Evolutionary conservation across 23 red algal genomes (phyloP), one percentile per base, ranked within the genome.

Genomic region (Pyropia yezoensis): DNA sequence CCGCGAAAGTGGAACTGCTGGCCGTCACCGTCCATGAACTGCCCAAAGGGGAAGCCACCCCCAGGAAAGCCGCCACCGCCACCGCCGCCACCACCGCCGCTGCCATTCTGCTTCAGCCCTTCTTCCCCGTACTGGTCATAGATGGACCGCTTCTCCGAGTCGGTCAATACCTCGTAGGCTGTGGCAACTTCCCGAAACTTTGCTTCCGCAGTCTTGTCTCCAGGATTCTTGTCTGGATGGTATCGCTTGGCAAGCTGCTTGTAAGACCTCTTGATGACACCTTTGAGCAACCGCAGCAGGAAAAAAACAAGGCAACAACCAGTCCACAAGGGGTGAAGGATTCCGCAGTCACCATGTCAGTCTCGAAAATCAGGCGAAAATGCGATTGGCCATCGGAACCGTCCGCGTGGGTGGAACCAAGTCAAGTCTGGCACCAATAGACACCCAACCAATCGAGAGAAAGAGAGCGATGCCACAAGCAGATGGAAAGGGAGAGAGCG

Each of bases 161-260:
- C 91, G 24, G 67, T 76, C 54, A 96, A 67, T 8, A 82, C 80
- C 59, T 96, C 82, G 55, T 89, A 88, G 24, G 91, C 91, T 20
- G 63, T 49, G 17, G 81, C 69, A 1, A 96, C 71, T 58, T 88
- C 65, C 13, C 71, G 71, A 65, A 89, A 89, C 57, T 85, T 93
- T 24, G 73, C 55, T 74, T 84, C 88, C 45, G 69, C 76, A 16
- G 71, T 78, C 25, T 77, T 76, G 63, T 89, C 79, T 2, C 81
- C 91, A 3, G 74, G 83, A 51, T 89, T 77, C 79, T 96, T 96
- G 61, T 96, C 91, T 0, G 91, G 91, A 59, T 96, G 91, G 62
- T 89, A 84, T 33, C 73, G 50, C 39, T 83, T 82, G 9, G 91
- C 91, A 27, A 89, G 62, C 49, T 68, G 50, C 14, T 69, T 70